Evolutionary conservation across 192 early-diverging fungal species (phyloP), one percentile per base, ranked within the genome.

Genomic region (Gonapodya sp.): DNA sequence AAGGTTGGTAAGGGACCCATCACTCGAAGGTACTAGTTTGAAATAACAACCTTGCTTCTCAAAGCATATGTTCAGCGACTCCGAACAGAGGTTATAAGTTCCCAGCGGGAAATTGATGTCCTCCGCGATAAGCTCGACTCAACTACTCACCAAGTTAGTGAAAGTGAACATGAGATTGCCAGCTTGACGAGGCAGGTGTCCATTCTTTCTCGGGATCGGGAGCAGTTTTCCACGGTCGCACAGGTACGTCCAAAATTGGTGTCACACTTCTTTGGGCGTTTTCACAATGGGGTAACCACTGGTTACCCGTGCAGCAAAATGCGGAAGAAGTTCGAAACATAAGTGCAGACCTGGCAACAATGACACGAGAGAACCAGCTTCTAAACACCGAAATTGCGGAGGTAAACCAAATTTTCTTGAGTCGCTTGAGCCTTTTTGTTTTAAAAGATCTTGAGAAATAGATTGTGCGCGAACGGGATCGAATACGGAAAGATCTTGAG

Each of bases 321-420:
- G 79, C 82, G 31, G 75, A 79, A 79, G 81, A 81, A 82, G 46
- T 72, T 14, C 46, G 36, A 72, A 81, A 79, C 81, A 33, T 88
- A 31, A 73, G 80, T 2, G 36, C 85, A 0, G 89, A 90, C 78
- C 80, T 90, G 2, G 83, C 81, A 18, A 88, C 86, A 0, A 74
- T 90, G 36, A 87, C 83, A 2, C 81, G 82, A 36, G 89, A 90
- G 78, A 89, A 85, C 79, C 87, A 88, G 79, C 36, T 84, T 0
- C 73, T 90, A 34, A 86, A 86, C 79, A 79, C 81, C 1, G 85
- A 86, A 73, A 35, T 86, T 31, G 34, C 80, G 0, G 78, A 81
- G 73, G 84, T 85, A 35, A 31, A 31, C 31, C 18, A 81, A 81
- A 81, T 79, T 32, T 80, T 14, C 80, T 33, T 81, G 46, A n/a